A percentile compares a stretch with the other conserved stretches of the same genome.
These are phyloP conservation scores for Taiozyma sp. DNA, from an alignment of 1,139 yeast species.

Conservation along the genomic window DNA sequence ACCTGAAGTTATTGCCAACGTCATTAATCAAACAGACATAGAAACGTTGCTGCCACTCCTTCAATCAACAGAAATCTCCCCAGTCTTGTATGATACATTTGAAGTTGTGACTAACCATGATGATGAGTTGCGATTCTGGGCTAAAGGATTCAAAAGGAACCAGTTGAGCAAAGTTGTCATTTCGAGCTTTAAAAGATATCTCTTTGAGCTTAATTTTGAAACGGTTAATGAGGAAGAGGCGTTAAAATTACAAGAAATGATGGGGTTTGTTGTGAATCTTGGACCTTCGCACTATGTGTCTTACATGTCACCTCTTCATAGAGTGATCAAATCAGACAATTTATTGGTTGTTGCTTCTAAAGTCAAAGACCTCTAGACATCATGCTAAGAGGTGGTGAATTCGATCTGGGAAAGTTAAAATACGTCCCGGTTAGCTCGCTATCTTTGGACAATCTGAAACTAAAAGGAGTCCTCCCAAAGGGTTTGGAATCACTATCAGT, in stretches of 20 bases:
- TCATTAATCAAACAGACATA: neutral
- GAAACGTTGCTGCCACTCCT: neutral
- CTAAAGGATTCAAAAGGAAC: neutral
- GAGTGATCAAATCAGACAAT: neutral
- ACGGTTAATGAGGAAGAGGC: neutral
- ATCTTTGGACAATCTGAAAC: neutral
- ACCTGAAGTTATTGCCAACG: neutral
- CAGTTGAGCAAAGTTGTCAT: neutral
- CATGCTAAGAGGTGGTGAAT: neutral
- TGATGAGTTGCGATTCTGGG: neutral
- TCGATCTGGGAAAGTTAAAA: neutral
- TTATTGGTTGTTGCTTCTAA: neutral
- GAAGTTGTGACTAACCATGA: neutral
- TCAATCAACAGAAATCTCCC: neutral
- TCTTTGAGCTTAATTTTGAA: neutral
- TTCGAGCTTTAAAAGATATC: neutral
- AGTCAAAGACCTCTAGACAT: neutral
- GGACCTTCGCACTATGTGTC: neutral
- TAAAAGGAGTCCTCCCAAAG: neutral
- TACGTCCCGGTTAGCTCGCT: neutral
- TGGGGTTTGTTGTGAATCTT: neutral
- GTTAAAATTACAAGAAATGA: neutral
- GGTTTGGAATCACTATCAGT: neutral
- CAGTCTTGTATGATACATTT: neutral
- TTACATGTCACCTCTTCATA: neutral